Conservation (phyloP, 208 protist genomes). For the Angomonas deanei region DNA sequence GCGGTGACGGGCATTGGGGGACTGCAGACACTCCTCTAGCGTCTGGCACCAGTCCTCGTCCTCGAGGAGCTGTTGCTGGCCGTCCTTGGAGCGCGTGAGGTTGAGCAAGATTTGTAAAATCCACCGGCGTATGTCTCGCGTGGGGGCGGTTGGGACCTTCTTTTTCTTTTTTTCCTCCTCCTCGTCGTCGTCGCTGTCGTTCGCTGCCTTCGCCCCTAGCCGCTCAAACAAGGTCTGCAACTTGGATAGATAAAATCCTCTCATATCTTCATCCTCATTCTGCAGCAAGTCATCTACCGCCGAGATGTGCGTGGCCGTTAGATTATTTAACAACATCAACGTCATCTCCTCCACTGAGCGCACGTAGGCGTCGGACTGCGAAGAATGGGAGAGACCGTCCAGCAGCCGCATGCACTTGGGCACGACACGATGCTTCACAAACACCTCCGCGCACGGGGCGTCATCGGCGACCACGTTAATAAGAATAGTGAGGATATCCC, state of each 20-base stretch:
- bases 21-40: conserved; percentile 33
- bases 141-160: background rate
- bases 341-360: conserved; percentile 67
- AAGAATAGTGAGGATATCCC: conserved; percentile 73
- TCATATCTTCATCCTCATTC: conserved; percentile 72
- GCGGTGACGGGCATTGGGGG: conserved; percentile 41
- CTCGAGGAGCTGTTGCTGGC: conserved; percentile 64
- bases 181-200: conserved; percentile 12
- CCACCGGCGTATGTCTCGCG: conserved; percentile 63
- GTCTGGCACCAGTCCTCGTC: conserved; percentile 65
- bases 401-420: conserved; percentile 76
- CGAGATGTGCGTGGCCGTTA: conserved; percentile 66
- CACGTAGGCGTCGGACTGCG: conserved; percentile 16
- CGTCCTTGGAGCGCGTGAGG: conserved; percentile 62
- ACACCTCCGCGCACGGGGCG: conserved; percentile 57
- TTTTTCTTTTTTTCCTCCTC: conserved; percentile 14
- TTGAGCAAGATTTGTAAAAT: conserved; percentile 80
- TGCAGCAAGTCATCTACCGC: conserved; percentile 76
- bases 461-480: conserved; percentile 79
- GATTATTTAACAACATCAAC: conserved; percentile 83
- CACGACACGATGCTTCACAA: conserved; percentile 58
- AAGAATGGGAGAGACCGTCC: conserved; percentile 48
- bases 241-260: conserved; percentile 75
- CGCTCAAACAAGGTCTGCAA: conserved; percentile 54
- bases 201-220: conserved; percentile 17